Evolutionary conservation across 2,329 filamentous ascomycete species (phyloP).

Genomic region (Onygena corvina): DNA sequence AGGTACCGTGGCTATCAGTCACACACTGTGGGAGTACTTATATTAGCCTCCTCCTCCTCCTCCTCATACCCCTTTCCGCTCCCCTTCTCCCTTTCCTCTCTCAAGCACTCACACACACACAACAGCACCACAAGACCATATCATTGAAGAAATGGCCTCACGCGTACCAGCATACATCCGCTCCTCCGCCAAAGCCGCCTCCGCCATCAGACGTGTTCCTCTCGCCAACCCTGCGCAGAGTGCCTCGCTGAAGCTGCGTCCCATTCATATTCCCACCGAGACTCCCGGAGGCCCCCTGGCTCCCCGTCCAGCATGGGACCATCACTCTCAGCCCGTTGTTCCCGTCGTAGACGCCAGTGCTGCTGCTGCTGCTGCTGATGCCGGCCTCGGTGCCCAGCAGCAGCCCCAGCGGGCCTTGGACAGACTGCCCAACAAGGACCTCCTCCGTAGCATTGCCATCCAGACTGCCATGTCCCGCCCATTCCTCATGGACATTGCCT

Average conservation of each 20-base stretch:
- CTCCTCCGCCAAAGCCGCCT: constrained; percentile 3
- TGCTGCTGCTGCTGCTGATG: not conserved
- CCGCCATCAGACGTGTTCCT: constrained; percentile 5
- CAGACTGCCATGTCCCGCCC: constrained; percentile 16
- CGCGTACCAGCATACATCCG: constrained; percentile 5
- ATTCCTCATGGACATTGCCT: constrained; percentile 14
- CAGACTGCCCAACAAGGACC: constrained; percentile 13
- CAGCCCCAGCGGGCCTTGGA: constrained; percentile 10
- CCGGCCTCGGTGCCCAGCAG: constrained; percentile 3
- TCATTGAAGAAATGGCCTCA: constrained; percentile 6
- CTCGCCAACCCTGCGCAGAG: not conserved
- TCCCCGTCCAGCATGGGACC: not conserved
- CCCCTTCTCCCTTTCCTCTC: not conserved
- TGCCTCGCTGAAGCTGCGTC: constrained; percentile 4
- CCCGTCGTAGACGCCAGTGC: not conserved
- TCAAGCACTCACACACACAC: not conserved
- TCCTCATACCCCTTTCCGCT: not conserved
- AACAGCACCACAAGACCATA: not conserved
- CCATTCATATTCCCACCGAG: constrained; percentile 2
- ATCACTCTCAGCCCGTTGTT: not conserved
- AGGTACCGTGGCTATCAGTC: too few relatives aligned
- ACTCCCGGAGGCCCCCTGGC: not conserved
- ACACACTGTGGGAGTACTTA: not conserved
- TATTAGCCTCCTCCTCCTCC: not conserved
- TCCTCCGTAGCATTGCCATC: constrained; percentile 15